Conservation (phyloP, 257 asterid genomes). For the Craterostigma plantagineum region DNA sequence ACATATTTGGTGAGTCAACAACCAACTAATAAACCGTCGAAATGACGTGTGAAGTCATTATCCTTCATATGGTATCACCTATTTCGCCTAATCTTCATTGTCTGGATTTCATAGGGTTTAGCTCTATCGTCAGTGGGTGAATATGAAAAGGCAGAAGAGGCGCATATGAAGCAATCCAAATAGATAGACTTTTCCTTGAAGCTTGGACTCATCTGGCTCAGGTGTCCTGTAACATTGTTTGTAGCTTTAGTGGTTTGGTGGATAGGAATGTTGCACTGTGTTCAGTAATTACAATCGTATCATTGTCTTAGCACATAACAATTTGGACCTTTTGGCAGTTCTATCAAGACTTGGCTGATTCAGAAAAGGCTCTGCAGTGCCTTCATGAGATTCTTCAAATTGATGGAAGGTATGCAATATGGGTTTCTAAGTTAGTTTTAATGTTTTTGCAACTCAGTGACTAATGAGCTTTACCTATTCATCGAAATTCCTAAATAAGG, state of each 20-base stretch:
- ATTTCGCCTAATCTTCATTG: slow-evolving; percentile 3
- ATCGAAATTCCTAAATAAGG: too few relatives aligned
- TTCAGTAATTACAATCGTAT: background rate
- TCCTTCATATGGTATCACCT: slow-evolving; percentile 1
- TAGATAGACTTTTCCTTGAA: slow-evolving; percentile 67
- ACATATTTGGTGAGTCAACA: slow-evolving; percentile 71
- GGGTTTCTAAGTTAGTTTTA: too few relatives aligned
- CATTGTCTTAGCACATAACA: background rate
- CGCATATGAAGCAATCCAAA: slow-evolving; percentile 77
- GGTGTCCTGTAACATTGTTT: slow-evolving; percentile 31
- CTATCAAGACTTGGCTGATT: slow-evolving; percentile 69
- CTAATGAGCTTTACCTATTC: too few relatives aligned
- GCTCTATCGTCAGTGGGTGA: slow-evolving; percentile 86
- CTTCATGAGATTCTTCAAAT: slow-evolving; percentile 56
- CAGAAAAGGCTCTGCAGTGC: slow-evolving; percentile 71
- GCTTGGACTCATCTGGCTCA: slow-evolving; percentile 98
- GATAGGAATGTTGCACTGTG: slow-evolving; percentile 6
- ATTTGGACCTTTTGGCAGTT: slow-evolving; percentile 36
- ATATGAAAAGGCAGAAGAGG: slow-evolving; percentile 73
- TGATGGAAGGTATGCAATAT: slow-evolving; percentile 48
- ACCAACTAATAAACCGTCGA: slow-evolving; percentile 3
- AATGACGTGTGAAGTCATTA: background rate
- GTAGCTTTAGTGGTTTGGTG: background rate
- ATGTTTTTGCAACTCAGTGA: too few relatives aligned
- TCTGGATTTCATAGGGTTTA: slow-evolving; percentile 51